Conservation (phyloP, 345 rosid genomes). For the Ceriops decandra region DNA sequence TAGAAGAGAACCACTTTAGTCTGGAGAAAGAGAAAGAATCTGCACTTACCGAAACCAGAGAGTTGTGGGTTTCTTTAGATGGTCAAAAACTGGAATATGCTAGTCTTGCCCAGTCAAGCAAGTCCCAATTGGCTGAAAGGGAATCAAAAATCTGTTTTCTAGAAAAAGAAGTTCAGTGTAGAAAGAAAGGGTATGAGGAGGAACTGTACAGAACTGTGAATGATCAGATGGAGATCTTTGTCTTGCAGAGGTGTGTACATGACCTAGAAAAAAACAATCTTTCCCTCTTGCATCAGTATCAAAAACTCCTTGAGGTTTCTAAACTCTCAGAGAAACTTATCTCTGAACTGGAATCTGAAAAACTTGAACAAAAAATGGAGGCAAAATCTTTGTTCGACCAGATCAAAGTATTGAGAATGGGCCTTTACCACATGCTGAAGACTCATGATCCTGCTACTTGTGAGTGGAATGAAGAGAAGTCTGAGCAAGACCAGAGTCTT, state of each 20-base stretch:
- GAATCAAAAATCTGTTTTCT: constrained; percentile 51
- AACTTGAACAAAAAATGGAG: constrained; percentile 48
- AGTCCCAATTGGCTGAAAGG: constrained; percentile 46
- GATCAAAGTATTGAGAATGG: constrained; percentile 45
- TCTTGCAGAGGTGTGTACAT: constrained; percentile 58
- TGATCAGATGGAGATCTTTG: constrained; percentile 60
- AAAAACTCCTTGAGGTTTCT: constrained; percentile 52
- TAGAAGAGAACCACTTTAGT: constrained; percentile 41
- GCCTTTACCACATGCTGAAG: constrained; percentile 50
- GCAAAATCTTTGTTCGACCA: constrained; percentile 49
- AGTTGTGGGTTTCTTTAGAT: constrained; percentile 45
- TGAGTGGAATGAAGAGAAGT: constrained; percentile 31
- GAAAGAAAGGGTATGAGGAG: constrained; percentile 59
- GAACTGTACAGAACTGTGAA: constrained; percentile 57
- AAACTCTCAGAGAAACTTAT: constrained; percentile 54
- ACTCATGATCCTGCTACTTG: constrained; percentile 42
- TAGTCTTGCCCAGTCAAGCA: constrained; percentile 38
- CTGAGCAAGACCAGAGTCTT: constrained; percentile 40
- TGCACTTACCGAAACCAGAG: constrained; percentile 43
- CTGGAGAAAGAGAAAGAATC: constrained; percentile 61
- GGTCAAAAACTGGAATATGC: constrained; percentile 53
- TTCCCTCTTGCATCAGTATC: constrained; percentile 50
- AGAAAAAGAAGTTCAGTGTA: constrained; percentile 48
- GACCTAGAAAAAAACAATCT: constrained; percentile 60
- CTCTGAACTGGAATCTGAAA: constrained; percentile 51